phyloP scores from a whole-genome alignment of 192 early-diverging fungal species.

The Glomus cerebriforme region DNA sequence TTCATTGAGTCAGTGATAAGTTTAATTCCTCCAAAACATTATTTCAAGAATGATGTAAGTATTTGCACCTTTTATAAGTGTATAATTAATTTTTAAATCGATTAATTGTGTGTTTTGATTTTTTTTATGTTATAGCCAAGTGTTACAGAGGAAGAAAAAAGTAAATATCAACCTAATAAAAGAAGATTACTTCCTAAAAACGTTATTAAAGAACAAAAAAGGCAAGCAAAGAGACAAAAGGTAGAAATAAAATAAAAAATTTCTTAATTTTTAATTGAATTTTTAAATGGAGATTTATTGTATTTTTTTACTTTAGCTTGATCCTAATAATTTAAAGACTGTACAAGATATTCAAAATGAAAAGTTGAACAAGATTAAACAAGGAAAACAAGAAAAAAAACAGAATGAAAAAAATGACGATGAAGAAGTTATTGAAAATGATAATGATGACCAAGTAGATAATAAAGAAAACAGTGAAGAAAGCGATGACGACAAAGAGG shows the following conservation, averaged over 20 bases:
- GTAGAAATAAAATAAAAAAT: slow-evolving; percentile 46
- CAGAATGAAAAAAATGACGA: slow-evolving; percentile 27
- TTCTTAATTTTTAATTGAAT: neutral
- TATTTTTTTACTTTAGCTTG: slow-evolving; percentile 52
- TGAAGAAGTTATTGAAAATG: slow-evolving; percentile 40
- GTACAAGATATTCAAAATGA: slow-evolving; percentile 69
- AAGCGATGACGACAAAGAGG: slow-evolving; percentile 36
- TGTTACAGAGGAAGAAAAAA: neutral
- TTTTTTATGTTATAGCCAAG: neutral
- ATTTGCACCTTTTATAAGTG: neutral
- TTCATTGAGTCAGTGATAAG: slow-evolving; percentile 5
- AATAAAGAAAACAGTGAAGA: neutral
- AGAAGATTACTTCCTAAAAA: slow-evolving; percentile 79
- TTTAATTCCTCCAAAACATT: slow-evolving; percentile 34
- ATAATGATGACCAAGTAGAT: slow-evolving; percentile 34
- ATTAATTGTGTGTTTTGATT: neutral
- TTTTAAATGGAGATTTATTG: neutral
- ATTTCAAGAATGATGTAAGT: slow-evolving; percentile 32
- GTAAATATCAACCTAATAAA: slow-evolving; percentile 79
- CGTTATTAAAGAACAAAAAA: slow-evolving; percentile 75
- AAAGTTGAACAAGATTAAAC: slow-evolving; percentile 48
- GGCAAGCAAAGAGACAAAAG: slow-evolving; percentile 84
- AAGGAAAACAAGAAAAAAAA: slow-evolving; percentile 38
- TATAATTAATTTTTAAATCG: neutral
- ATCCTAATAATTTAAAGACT: slow-evolving; percentile 78